Conservation (phyloP, 805 yeast species). For the Ogataea pignaliae region DNA sequence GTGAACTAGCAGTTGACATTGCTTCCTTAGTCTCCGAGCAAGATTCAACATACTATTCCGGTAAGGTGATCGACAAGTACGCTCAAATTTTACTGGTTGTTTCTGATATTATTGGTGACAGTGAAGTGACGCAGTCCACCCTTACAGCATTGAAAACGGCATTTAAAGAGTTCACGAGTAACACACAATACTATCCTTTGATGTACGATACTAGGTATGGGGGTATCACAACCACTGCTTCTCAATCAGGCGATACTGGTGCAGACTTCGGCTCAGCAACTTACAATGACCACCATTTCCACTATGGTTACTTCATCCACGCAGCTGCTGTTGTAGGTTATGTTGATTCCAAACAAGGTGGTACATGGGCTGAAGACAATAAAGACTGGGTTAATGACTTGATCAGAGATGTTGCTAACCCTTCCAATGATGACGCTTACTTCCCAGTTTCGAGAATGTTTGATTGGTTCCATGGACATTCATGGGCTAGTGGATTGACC, state of each 20-base stretch:
- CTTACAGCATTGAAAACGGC: slow-evolving; percentile 44
- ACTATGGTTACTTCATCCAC: slow-evolving; percentile 50
- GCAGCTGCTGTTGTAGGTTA: slow-evolving; percentile 62
- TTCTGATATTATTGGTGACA: slow-evolving; percentile 39
- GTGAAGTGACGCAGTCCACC: slow-evolving; percentile 45
- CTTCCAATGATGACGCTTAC: slow-evolving; percentile 45
- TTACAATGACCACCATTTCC: slow-evolving; percentile 57
- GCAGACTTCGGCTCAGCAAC: slow-evolving; percentile 48
- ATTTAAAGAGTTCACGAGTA: slow-evolving; percentile 35
- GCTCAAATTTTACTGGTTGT: slow-evolving; percentile 52
- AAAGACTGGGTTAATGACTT: slow-evolving; percentile 52
- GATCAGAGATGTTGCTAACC: slow-evolving; percentile 66
- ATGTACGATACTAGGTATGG: slow-evolving; percentile 51
- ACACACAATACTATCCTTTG: slow-evolving; percentile 45
- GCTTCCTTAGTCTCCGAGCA: slow-evolving; percentile 32
- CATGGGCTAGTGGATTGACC: slow-evolving; percentile 73
- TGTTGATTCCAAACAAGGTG: slow-evolving; percentile 45
- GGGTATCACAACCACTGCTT: slow-evolving; percentile 53
- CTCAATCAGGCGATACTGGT: slow-evolving; percentile 39
- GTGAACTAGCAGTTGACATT: slow-evolving; percentile 42
- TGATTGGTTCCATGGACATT: slow-evolving; percentile 76
- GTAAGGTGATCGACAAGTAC: slow-evolving; percentile 52
- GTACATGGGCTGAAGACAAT: slow-evolving; percentile 49
- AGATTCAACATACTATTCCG: slow-evolving; percentile 46
- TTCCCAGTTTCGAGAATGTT: slow-evolving; percentile 68